phyloP scores from a whole-genome alignment of 345 rosid genomes.

The Eutrema japonicum region DNA sequence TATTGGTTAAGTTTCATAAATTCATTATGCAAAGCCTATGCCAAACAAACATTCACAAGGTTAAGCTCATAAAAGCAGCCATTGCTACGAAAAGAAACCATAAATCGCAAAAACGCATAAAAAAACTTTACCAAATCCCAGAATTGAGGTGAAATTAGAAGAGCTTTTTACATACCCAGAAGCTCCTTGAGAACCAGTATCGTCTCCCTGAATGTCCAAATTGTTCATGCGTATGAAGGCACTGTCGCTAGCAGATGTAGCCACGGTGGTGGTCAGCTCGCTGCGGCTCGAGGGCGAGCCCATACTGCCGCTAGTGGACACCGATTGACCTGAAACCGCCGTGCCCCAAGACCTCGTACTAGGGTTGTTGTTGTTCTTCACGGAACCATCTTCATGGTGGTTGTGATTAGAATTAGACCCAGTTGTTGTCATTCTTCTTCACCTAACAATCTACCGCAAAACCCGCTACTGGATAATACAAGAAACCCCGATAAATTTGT shows the following conservation, averaged over 20 bases:
- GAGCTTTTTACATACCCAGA: constrained; percentile 55
- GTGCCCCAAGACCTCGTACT: constrained; percentile 86
- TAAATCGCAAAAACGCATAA: background rate
- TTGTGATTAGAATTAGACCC: constrained; percentile 55
- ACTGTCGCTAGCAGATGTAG: constrained; percentile 79
- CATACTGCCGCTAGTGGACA: constrained; percentile 88
- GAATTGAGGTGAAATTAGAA: constrained; percentile 17
- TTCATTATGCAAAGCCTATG: background rate
- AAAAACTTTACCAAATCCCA: constrained; percentile 15
- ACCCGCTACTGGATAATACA: constrained; percentile 15
- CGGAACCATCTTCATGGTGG: constrained; percentile 62
- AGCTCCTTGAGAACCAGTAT: constrained; percentile 83
- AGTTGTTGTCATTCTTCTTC: constrained; percentile 49
- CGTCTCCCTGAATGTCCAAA: constrained; percentile 91
- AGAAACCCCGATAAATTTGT: background rate
- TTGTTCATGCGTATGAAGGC: constrained; percentile 66
- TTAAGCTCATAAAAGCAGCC: constrained; percentile 22
- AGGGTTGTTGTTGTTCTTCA: constrained; percentile 38
- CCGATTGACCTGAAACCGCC: constrained; percentile 76
- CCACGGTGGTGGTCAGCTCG: constrained; percentile 60
- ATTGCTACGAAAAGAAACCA: constrained; percentile 27
- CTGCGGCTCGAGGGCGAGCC: constrained; percentile 95
- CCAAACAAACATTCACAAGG: constrained; percentile 9
- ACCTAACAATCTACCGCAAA: constrained; percentile 27
- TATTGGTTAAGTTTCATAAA: background rate